Base-by-base conservation (phyloP, 805 yeast genomes). In the Myxozyma sirexii region DNA sequence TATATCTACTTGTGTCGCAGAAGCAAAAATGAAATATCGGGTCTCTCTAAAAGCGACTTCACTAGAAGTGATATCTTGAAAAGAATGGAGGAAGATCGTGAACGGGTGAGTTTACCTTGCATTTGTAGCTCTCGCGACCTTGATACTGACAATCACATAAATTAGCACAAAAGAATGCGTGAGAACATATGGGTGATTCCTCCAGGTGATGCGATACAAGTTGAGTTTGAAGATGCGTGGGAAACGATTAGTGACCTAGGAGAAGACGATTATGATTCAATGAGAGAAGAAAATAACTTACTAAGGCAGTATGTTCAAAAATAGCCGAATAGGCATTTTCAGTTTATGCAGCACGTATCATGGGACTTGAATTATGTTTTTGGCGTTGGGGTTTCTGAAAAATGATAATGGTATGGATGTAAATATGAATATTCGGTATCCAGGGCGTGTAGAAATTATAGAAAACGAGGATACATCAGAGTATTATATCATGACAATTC, bases 1-100 rank as follows among this genome's bases (percentile, higher is more conserved):
- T 31, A 2, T 50, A 2, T 21, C 21, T 26, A 23, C 38, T 4
- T 12, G 54, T 54, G 38, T 42, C 41, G 27, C 37, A 54, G 54
- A 54, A 50, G 23, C 43, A 59, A 48, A 21, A 38, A 56, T 21
- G 47, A 43, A 17, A 33, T 19, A 31, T 41, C 59, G 21, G 21
- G 49, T 8, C 66, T 76, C 27, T 67, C 78, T 1, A 70, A 70
- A 35, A 80, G 83, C 48, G 90, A 86, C 65, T 83, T 88, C 17
- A n/a, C n/a, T n/a, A 70, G 70, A 35, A 80, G 83, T 48, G 90
- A 86, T 65, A 84, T 88, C 17, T 71, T 90, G 17, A 80, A 83
- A 38, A 77, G 98, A 60, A 90, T 93, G 86, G 97, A 93, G 71
- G 92, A 87, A 63, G 98, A 93, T 71, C 78, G 99, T 66, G 99